Conservation (phyloP, 768 basidiomycete species). For the Termitomyces sp. region DNA sequence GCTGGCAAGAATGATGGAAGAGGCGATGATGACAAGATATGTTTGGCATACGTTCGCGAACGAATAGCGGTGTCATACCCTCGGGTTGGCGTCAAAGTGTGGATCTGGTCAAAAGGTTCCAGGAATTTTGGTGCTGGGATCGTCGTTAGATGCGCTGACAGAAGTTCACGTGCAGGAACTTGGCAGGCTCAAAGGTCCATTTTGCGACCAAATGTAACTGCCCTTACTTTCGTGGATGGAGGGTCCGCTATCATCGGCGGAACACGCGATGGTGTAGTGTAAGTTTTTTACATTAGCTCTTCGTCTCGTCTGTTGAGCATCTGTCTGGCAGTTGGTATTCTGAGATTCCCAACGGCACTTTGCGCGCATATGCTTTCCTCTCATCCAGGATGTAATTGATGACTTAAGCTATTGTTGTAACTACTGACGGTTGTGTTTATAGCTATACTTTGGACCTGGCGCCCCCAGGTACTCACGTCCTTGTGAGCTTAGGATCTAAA, state of each 20-base stretch:
- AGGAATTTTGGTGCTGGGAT: not conserved
- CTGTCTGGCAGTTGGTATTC: slow-evolving; percentile 53
- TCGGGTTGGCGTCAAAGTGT: slow-evolving; percentile 56
- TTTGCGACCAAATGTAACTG: slow-evolving; percentile 56
- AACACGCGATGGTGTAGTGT: slow-evolving; percentile 68
- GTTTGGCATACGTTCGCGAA: slow-evolving; percentile 52
- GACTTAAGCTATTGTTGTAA: not conserved
- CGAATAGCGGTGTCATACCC: slow-evolving; percentile 61
- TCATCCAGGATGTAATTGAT: slow-evolving; percentile 50
- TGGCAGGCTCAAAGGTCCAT: slow-evolving; percentile 67
- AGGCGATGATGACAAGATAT: slow-evolving; percentile 34
- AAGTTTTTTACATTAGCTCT: slow-evolving; percentile 21
- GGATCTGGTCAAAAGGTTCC: slow-evolving; percentile 55
- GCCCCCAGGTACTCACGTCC: slow-evolving; percentile 40
- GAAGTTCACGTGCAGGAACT: slow-evolving; percentile 32
- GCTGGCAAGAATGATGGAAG: slow-evolving; percentile 32
- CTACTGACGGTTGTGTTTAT: not conserved
- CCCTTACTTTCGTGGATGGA: slow-evolving; percentile 57
- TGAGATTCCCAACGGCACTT: slow-evolving; percentile 60
- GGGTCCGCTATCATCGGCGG: slow-evolving; percentile 64
- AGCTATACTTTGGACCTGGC: slow-evolving; percentile 55
- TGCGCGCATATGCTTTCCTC: slow-evolving; percentile 56
- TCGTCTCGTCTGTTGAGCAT: not conserved
- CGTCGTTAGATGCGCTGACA: slow-evolving; percentile 4
- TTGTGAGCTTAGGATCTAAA: slow-evolving; percentile 48